Percentiles rank a stretch among this genome's conserved stretches.
phyloP scores from a whole-genome alignment of 371 early-diverging fungal genomes.

The Circinella minor region DNA sequence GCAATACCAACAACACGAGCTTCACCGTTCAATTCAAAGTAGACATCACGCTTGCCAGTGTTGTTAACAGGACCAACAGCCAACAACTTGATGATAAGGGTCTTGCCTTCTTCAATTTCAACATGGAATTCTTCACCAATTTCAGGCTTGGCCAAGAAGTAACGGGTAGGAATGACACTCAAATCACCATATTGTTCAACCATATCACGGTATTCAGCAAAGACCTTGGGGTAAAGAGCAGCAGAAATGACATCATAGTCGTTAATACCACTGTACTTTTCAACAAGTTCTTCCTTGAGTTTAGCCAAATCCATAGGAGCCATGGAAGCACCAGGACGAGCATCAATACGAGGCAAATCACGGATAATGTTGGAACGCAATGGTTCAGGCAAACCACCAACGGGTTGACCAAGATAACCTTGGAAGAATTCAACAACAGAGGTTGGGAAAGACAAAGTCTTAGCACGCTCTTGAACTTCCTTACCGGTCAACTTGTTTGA shows the following conservation, averaged over 20 bases:
- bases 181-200: slow-evolving; percentile 84
- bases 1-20: slow-evolving; percentile 81
- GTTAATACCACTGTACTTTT: slow-evolving; percentile 78
- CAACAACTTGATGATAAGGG: slow-evolving; percentile 85
- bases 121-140: slow-evolving; percentile 89
- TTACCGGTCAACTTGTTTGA: slow-evolving; percentile 78
- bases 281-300: slow-evolving; percentile 72
- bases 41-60: slow-evolving; percentile 89
- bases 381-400: slow-evolving; percentile 93
- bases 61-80: slow-evolving; percentile 85
- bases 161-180: slow-evolving; percentile 86
- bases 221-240: slow-evolving; percentile 93
- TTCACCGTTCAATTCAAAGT: slow-evolving; percentile 95
- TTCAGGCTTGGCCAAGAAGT: slow-evolving; percentile 87
- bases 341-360: slow-evolving; percentile 76
- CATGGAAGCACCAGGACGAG: slow-evolving; percentile 89
- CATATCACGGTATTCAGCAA: slow-evolving; percentile 82
- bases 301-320: slow-evolving; percentile 76
- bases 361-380: slow-evolving; percentile 84
- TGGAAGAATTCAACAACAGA: slow-evolving; percentile 96
- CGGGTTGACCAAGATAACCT: slow-evolving; percentile 92
- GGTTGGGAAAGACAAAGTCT: slow-evolving; percentile 86
- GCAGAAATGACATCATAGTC: slow-evolving; percentile 87
- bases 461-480: slow-evolving; percentile 79
- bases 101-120: slow-evolving; percentile 89